These are phyloP conservation scores for Tetramitus jugosus DNA, from an alignment of 208 protist species.

Conservation along the genomic window DNA sequence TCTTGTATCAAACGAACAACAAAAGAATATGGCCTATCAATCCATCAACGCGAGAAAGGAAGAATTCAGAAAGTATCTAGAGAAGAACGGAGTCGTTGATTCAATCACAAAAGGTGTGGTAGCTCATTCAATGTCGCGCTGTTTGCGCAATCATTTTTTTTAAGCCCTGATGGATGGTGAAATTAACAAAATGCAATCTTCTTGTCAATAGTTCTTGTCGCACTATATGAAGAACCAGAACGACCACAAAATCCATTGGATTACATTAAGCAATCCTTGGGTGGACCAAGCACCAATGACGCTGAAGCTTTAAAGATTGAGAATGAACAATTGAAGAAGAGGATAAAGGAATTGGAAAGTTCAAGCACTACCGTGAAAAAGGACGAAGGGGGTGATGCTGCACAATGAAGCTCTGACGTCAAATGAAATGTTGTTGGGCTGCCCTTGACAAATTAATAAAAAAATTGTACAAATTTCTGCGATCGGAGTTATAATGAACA, in stretches of 20 bases:
- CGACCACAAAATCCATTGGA: constrained; percentile 32
- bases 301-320: neutral
- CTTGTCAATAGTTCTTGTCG: constrained; percentile 18
- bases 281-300: neutral
- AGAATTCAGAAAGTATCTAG: constrained; percentile 38
- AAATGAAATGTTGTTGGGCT: too few relatives aligned
- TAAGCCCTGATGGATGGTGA: too few relatives aligned
- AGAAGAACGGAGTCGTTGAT: constrained; percentile 35
- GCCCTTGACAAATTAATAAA: too few relatives aligned
- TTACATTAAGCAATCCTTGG: neutral
- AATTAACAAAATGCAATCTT: too few relatives aligned
- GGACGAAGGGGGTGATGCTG: too few relatives aligned
- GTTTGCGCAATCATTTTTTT: too few relatives aligned
- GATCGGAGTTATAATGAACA: too few relatives aligned
- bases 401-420: too few relatives aligned
- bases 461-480: too few relatives aligned
- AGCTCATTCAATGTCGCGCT: neutral
- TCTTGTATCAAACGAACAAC: too few relatives aligned
- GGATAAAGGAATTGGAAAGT: constrained; percentile 18
- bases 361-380: too few relatives aligned
- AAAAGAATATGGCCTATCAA: too few relatives aligned
- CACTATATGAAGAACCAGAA: constrained; percentile 38
- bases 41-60: constrained; percentile 31
- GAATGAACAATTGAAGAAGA: constrained; percentile 14
- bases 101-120: constrained; percentile 23